Evolutionary conservation across 2,329 filamentous ascomycete genomes (phyloP), one percentile per base, ranked within the genome.

Genomic region (Pochonia chlamydosporia): DNA sequence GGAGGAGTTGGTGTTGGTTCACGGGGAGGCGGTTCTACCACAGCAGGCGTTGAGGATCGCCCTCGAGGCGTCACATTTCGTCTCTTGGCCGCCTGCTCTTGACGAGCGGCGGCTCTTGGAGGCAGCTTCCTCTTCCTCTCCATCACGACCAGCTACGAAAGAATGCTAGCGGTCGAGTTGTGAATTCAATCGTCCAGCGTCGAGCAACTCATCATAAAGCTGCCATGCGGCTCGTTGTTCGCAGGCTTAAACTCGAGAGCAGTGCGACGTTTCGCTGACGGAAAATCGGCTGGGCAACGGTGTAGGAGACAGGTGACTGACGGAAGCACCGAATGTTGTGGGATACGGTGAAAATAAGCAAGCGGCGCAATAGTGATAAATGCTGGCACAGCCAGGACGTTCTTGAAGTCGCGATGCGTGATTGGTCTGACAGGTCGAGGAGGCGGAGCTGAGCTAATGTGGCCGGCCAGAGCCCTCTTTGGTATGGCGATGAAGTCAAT

Each of bases 111-210:
- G 46, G 79, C 78, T 60, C 82, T 75, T 36, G 81, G 73, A 20
- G 81, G 81, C 51, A 84, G 67, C 67, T 83, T 85, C 61, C 81
- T 74, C 69, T 84, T 84, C 62, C 71, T 76, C 68, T 85, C 81
- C 80, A 84, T 84, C 40, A 31, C 52, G 49, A 47, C 11, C 24
- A 25, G 20, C 14, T 13, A 18, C 16, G 30, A 33, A 33, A 40
- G 28, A 20, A 16, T n/a, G n/a, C 11, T 14, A 20, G 33, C 33
- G 16, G 48, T 43, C 25, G 33, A 30, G 16, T 21, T 40, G 16
- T 49, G 11, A 28, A 21, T 21, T 47, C 18, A 50, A 37, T 45
- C 49, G 50, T 43, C 42, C 40, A 46, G 44, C 47, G 49, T 47
- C n/a, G 46, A 44, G 36, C 43, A 42, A 53, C 54, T 48, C 63